These are phyloP conservation scores for Novakomyces olei DNA, from an alignment of 805 yeast species.

Conservation along the genomic window DNA sequence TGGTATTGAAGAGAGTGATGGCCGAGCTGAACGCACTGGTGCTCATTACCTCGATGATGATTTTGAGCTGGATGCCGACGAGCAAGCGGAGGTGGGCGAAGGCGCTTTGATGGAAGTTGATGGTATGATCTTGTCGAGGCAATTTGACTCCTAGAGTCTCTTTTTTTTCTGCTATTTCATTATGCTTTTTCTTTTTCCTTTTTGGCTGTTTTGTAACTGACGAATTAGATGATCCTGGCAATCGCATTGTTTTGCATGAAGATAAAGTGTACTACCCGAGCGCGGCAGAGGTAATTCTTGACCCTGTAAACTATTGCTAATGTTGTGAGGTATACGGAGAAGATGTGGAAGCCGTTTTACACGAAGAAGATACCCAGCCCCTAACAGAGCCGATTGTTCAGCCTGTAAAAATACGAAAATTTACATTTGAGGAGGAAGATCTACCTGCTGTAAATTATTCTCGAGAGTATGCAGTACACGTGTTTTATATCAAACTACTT, in stretches of 20 bases:
- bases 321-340: constrained; percentile 37
- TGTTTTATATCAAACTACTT: no score
- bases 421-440: constrained; percentile 27
- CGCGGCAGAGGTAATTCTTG: constrained; percentile 21
- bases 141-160: not conserved
- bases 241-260: constrained; percentile 22
- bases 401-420: constrained; percentile 23
- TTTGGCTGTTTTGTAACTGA: no score
- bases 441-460: constrained; percentile 42
- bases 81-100: constrained; percentile 7
- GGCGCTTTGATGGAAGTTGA: constrained; percentile 6
- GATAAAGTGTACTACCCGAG: constrained; percentile 25
- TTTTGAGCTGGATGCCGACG: constrained; percentile 8
- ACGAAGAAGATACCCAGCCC: constrained; percentile 30
- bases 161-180: not conserved
- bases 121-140: not conserved
- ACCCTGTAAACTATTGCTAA: no score
- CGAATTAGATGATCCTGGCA: constrained; percentile 8
- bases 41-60: constrained; percentile 7
- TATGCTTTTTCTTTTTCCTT: not conserved
- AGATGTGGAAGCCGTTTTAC: constrained; percentile 43
- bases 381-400: constrained; percentile 42
- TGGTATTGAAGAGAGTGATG: constrained; percentile 8
- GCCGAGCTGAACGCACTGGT: constrained; percentile 1
- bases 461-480: constrained; percentile 28